These are phyloP conservation scores for Talaromyces pinophilus DNA, from an alignment of 2,329 filamentous ascomycete species.

Conservation along the genomic window DNA sequence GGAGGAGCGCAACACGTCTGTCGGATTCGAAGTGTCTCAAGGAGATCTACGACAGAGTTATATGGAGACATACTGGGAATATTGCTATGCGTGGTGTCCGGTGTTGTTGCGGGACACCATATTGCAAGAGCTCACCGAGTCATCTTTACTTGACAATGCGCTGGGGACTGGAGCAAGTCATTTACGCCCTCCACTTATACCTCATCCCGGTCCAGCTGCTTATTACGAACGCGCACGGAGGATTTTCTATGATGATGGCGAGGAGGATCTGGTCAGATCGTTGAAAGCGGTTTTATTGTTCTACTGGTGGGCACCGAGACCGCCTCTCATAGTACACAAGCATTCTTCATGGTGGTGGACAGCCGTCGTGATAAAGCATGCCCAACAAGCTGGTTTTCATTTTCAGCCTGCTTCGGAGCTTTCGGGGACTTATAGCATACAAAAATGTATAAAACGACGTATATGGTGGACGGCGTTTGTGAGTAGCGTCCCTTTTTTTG, in stretches of 20 bases:
- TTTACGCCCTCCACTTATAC: not conserved
- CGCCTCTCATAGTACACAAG: conserved; percentile 2
- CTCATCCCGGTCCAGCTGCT: not conserved
- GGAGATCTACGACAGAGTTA: not conserved
- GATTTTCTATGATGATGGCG: not conserved
- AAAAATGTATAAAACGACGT: not conserved
- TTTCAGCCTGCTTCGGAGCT: not conserved
- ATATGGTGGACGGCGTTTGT: not conserved
- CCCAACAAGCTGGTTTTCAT: not conserved
- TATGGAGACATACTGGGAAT: not conserved
- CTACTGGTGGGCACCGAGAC: conserved; percentile 8
- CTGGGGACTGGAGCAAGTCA: not conserved
- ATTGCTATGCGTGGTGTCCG: not conserved
- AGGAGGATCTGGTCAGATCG: not conserved
- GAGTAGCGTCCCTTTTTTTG: not conserved
- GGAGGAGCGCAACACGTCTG: not conserved
- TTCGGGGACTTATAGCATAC: not conserved
- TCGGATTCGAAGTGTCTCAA: not conserved
- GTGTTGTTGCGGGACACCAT: not conserved
- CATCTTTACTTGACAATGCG: not conserved
- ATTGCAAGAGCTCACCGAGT: not conserved
- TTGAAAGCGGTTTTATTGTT: not conserved
- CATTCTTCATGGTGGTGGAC: conserved; percentile 12
- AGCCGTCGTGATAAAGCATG: not conserved
- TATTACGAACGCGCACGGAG: not conserved